Evolutionary conservation across 1,139 yeast genomes (phyloP).

Genomic region (Kurtzmaniella quercitrusa): DNA sequence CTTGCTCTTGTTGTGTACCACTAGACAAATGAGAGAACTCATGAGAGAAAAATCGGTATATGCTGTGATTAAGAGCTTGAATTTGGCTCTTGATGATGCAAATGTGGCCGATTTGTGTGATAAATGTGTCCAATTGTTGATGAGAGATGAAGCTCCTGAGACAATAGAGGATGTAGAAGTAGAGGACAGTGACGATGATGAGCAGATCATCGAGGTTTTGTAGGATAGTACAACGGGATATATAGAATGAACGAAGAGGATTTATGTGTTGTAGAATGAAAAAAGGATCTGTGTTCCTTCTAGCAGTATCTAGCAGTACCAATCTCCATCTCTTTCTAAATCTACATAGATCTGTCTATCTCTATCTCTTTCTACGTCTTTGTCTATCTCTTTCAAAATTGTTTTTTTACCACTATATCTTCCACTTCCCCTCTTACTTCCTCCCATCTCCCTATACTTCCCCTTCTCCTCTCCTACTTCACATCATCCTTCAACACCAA

Average conservation of each 20-base stretch:
- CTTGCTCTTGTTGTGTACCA: conserved; percentile 70
- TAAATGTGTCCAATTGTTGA: conserved; percentile 75
- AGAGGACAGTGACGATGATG: conserved; percentile 26
- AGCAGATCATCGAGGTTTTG: conserved; percentile 43
- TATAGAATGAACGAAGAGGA: neutral
- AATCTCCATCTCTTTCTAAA: too few relatives aligned
- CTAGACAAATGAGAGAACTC: conserved; percentile 65
- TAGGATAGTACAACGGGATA: neutral
- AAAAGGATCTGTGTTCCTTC: too few relatives aligned
- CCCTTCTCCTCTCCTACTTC: neutral
- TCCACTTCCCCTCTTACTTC: too few relatives aligned
- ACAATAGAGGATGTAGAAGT: conserved; percentile 19
- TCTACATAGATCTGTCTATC: too few relatives aligned
- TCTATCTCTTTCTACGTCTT: too few relatives aligned
- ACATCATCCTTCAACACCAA: conserved; percentile 51
- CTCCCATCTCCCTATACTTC: neutral
- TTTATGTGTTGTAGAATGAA: too few relatives aligned
- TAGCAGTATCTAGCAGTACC: too few relatives aligned
- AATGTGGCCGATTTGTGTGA: conserved; percentile 66
- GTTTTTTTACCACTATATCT: too few relatives aligned
- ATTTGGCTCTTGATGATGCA: conserved; percentile 63
- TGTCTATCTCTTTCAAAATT: too few relatives aligned
- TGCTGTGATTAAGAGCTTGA: conserved; percentile 79
- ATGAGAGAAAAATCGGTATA: conserved; percentile 78
- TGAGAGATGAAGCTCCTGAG: conserved; percentile 77